Conservation (phyloP, 306 rosid species). For the Oemleria cerasiformis region DNA sequence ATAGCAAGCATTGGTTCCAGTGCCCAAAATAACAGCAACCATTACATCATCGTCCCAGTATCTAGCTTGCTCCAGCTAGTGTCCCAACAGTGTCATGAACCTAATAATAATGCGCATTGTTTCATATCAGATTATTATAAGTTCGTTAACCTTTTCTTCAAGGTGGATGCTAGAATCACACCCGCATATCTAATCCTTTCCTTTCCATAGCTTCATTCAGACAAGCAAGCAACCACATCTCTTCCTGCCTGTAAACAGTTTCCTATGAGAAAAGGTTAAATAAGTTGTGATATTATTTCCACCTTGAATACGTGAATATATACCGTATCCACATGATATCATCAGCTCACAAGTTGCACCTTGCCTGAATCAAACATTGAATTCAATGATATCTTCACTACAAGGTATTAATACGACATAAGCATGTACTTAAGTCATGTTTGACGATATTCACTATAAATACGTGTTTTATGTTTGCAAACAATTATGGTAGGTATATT, state of each 20-base stretch:
- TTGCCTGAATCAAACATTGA: too few relatives aligned
- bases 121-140: neutral
- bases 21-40: slow-evolving; percentile 93
- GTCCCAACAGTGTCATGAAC: slow-evolving; percentile 90
- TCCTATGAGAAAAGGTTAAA: too few relatives aligned
- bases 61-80: slow-evolving; percentile 89
- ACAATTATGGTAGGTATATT: too few relatives aligned
- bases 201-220: slow-evolving; percentile 86
- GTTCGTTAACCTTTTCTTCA: neutral
- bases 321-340: too few relatives aligned
- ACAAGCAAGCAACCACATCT: slow-evolving; percentile 94
- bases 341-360: too few relatives aligned
- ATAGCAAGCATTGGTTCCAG: slow-evolving; percentile 96
- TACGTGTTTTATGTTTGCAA: too few relatives aligned
- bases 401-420: too few relatives aligned
- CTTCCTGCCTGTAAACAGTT: slow-evolving; percentile 65
- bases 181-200: slow-evolving; percentile 72
- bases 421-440: too few relatives aligned
- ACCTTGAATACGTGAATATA: too few relatives aligned
- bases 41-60: slow-evolving; percentile 79
- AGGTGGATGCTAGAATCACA: slow-evolving; percentile 22
- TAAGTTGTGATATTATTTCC: too few relatives aligned
- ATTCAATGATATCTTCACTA: too few relatives aligned
- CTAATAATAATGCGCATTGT: slow-evolving; percentile 25
- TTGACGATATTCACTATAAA: too few relatives aligned